Evolutionary conservation across 371 early-diverging fungal genomes (phyloP).

Genomic region (Mucor circinelloides): DNA sequence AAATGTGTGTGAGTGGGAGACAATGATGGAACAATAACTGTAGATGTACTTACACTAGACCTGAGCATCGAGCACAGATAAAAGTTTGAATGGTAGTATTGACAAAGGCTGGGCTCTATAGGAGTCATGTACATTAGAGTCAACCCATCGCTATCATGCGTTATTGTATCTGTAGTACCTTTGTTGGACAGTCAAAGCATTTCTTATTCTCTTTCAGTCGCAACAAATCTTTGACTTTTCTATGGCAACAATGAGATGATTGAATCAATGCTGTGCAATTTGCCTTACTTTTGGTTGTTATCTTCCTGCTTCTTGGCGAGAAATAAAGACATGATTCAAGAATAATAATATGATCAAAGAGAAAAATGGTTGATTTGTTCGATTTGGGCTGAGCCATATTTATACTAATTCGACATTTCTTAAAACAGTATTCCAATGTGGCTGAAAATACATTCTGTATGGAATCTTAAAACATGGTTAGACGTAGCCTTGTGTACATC

Average conservation of each 20-base stretch:
- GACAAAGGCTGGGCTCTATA: slow-evolving; percentile 63
- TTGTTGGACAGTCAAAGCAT: slow-evolving; percentile 68
- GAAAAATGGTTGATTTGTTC: not conserved
- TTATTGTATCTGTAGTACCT: slow-evolving; percentile 30
- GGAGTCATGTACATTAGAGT: not conserved
- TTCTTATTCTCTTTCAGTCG: slow-evolving; percentile 60
- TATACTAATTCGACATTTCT: not conserved
- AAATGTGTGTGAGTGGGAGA: not conserved
- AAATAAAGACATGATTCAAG: slow-evolving; percentile 16
- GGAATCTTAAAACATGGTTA: not conserved
- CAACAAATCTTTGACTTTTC: slow-evolving; percentile 22
- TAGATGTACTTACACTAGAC: slow-evolving; percentile 53
- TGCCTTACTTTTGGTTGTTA: slow-evolving; percentile 19
- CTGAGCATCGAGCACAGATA: slow-evolving; percentile 67
- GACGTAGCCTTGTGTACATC: not conserved
- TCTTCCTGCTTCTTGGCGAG: slow-evolving; percentile 28
- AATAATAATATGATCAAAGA: not conserved
- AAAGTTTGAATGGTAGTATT: slow-evolving; percentile 64
- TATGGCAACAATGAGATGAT: not conserved
- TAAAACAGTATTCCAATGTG: not conserved
- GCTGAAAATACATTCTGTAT: not conserved
- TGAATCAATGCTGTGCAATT: no score
- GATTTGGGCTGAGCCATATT: slow-evolving; percentile 1
- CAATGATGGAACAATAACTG: not conserved
- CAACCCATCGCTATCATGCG: no score